A percentile compares a stretch with the other conserved stretches of the same genome.
Conservation (phyloP, 306 rosid species). For the Glycine latifolia region DNA sequence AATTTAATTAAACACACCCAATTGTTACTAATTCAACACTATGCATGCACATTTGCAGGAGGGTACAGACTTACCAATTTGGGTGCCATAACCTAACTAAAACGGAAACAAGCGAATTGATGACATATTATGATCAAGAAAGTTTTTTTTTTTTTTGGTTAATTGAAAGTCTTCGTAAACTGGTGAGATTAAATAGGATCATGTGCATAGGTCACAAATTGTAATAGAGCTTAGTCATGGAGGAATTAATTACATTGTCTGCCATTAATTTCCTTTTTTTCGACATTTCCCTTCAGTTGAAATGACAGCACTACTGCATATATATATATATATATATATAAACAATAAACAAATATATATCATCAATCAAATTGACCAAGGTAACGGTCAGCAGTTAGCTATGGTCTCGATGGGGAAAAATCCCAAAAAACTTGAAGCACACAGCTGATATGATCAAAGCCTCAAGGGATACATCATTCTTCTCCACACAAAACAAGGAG, state of each 20-base stretch:
- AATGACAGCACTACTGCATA: conserved; percentile 65
- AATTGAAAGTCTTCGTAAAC: conserved; percentile 10
- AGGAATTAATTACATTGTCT: conserved; percentile 56
- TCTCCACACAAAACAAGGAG: conserved; percentile 42
- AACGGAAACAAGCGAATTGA: conserved; percentile 23
- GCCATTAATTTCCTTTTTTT: conserved; percentile 51
- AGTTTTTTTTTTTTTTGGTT: background rate
- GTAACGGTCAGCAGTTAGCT: conserved; percentile 56
- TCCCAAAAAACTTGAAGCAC: conserved; percentile 39
- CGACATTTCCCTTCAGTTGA: conserved; percentile 51
- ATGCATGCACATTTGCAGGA: too few relatives aligned
- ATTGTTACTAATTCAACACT: background rate
- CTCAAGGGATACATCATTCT: conserved; percentile 41
- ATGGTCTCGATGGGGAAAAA: conserved; percentile 34
- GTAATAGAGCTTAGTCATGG: conserved; percentile 28
- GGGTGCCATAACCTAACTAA: conserved; percentile 19
- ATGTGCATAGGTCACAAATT: background rate
- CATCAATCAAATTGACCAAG: conserved; percentile 57
- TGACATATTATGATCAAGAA: conserved; percentile 1
- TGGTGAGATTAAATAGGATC: conserved; percentile 35
- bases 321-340: background rate
- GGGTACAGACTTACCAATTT: background rate
- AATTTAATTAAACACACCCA: background rate
- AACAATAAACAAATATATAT: background rate
- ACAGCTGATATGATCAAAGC: conserved; percentile 41